Conservation (phyloP, 2,329 filamentous ascomycete species). For the Xylariaceae sp. region DNA sequence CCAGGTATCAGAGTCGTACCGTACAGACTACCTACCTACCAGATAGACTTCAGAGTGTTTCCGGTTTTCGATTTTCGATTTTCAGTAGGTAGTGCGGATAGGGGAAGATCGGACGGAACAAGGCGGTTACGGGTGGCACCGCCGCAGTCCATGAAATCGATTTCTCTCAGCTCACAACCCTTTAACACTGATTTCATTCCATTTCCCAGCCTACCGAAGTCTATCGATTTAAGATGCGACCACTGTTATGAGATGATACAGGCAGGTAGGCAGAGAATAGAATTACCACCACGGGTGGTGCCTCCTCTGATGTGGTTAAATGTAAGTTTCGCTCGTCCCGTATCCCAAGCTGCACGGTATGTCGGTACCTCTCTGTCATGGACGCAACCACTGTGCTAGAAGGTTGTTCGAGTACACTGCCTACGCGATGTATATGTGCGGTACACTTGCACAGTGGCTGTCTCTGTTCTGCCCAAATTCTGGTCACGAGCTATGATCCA, state of each 20-base stretch:
- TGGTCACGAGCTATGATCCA: slow-evolving; percentile 19
- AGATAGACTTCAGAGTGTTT: background rate
- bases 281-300: too few species aligned
- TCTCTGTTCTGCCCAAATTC: slow-evolving; percentile 1
- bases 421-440: too few species aligned
- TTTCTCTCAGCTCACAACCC: background rate
- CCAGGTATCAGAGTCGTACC: background rate
- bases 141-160: background rate
- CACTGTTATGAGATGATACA: too few species aligned
- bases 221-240: background rate
- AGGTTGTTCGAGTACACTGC: too few species aligned
- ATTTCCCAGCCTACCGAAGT: background rate
- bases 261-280: too few species aligned
- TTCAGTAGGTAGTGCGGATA: too few species aligned
- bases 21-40: background rate
- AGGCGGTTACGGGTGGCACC: background rate
- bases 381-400: too few species aligned
- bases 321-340: background rate
- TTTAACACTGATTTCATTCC: background rate
- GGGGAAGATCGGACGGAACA: background rate
- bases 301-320: background rate
- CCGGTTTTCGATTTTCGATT: too few species aligned
- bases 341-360: too few species aligned
- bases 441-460: too few species aligned
- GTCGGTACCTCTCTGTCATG: too few species aligned